phyloP scores from a whole-genome alignment of 441 rosid species.

The Capsella rubella region DNA sequence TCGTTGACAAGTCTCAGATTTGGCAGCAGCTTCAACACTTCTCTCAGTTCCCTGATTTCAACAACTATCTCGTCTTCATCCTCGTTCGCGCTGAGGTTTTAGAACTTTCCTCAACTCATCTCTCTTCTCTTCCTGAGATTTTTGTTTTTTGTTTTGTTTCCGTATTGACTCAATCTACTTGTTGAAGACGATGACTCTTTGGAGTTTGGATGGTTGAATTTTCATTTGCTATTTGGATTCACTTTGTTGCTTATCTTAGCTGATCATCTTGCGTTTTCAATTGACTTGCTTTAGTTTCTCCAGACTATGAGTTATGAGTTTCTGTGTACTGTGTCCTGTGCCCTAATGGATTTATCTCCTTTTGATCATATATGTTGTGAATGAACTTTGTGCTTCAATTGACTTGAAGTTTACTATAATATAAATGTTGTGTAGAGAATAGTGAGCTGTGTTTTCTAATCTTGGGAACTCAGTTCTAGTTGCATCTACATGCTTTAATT shows the following conservation, averaged over 20 bases:
- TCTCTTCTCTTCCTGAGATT: conserved; percentile 27
- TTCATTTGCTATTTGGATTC: conserved; percentile 8
- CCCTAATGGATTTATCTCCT: conserved; percentile 3
- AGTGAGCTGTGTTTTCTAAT: conserved; percentile 1
- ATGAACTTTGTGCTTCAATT: conserved; percentile 5
- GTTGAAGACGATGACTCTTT: conserved; percentile 7
- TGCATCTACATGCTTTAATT: background rate
- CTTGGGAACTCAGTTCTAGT: background rate
- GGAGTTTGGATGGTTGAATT: conserved; percentile 28
- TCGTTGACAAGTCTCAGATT: conserved; percentile 93
- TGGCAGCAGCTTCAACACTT: conserved; percentile 93
- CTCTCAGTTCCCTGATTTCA: conserved; percentile 96
- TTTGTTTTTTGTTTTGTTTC: background rate
- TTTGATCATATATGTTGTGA: conserved; percentile 1
- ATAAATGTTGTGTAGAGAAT: conserved; percentile 1
- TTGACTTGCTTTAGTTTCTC: conserved; percentile 18
- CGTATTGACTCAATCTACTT: conserved; percentile 39
- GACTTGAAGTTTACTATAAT: conserved; percentile 32
- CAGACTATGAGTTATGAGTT: background rate
- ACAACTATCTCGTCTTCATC: conserved; percentile 91
- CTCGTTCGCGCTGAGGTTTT: conserved; percentile 87
- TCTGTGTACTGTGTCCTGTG: conserved; percentile 15
- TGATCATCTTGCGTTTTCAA: conserved; percentile 8
- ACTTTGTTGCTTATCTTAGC: conserved; percentile 20
- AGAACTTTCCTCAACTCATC: background rate